Evolutionary conservation across 495 filamentous ascomycete genomes (phyloP), one percentile per base, ranked within the genome.

Genomic region (Stereocaulon alpinum): DNA sequence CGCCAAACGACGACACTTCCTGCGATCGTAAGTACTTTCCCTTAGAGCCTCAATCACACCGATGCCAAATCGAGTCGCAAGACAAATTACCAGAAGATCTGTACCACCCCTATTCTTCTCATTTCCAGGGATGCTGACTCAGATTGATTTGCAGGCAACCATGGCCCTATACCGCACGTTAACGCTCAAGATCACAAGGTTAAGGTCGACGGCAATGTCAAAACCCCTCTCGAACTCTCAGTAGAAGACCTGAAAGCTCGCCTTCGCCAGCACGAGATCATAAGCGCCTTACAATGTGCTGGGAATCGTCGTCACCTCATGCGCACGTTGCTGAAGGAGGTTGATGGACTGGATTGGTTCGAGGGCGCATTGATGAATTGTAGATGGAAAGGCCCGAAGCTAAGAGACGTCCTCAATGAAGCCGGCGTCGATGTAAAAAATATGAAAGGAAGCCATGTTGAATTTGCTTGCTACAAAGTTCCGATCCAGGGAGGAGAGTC

Each of bases 301-400:
- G 83, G 83, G 24, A 85, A 86, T 61, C 71, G 82, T 6, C 77
- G 83, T 2, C 81, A 84, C 60, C 82, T 80, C 22, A 85, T 85
- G 83, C 78, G 82, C 20, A 84, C 80, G 0, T 65, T 77, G 49
- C 64, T 85, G 5, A 79, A 79, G 61, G 82, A 84, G 66, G 81
- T 84, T 29, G 67, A 77, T 53, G 82, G 82, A 0, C 79, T 86
- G 45, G 80, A 86, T 61, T 86, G 82, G 82, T 74, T 73, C 32
- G 81, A 84, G 56, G 81, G 75, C 34, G 83, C 81, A 1, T 77
- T 84, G 12, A 85, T 84, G 77, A 86, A 85, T 58, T 80, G 79
- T 54, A 74, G 63, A 52, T 85, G 80, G 80, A 72, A 65, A 37
- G 82, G 82, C 2, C 81, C 80, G 1, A 68, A 74, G 18, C 70